A percentile compares a stretch with the other conserved stretches of the same genome.
Conservation (phyloP, 805 yeast genomes). For the Saturnispora saitoi region DNA sequence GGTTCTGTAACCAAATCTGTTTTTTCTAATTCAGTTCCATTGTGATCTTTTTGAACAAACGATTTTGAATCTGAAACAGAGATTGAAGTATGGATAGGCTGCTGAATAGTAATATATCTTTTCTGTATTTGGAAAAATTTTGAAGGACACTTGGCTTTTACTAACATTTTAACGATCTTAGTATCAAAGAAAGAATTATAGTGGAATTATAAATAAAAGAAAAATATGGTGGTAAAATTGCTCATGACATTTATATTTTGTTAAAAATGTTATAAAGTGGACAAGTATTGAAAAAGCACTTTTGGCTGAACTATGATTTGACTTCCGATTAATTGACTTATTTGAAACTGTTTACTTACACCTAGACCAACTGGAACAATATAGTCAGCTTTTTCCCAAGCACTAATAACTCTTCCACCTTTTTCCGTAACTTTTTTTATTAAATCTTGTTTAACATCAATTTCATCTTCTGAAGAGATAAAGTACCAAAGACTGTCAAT, state of each 20-base stretch:
- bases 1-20: constrained; percentile 15
- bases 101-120: constrained; percentile 17
- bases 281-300: background rate
- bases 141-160: background rate
- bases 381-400: constrained; percentile 1
- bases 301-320: background rate
- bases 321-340: background rate
- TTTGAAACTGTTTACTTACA: background rate
- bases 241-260: background rate
- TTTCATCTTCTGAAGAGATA: background rate
- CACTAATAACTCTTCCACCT: background rate
- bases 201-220: background rate
- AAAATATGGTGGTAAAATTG: background rate
- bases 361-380: background rate
- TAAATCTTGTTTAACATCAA: background rate
- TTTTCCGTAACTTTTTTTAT: background rate
- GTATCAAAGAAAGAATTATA: background rate
- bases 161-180: background rate
- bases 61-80: constrained; percentile 8
- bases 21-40: background rate
- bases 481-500: background rate
- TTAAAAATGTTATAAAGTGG: background rate
- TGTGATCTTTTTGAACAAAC: background rate
- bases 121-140: background rate
- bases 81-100: constrained; percentile 8